Evolutionary conservation across 2,329 filamentous ascomycete genomes (phyloP), one percentile per base, ranked within the genome.

Genomic region (Ophiostoma ulmi): DNA sequence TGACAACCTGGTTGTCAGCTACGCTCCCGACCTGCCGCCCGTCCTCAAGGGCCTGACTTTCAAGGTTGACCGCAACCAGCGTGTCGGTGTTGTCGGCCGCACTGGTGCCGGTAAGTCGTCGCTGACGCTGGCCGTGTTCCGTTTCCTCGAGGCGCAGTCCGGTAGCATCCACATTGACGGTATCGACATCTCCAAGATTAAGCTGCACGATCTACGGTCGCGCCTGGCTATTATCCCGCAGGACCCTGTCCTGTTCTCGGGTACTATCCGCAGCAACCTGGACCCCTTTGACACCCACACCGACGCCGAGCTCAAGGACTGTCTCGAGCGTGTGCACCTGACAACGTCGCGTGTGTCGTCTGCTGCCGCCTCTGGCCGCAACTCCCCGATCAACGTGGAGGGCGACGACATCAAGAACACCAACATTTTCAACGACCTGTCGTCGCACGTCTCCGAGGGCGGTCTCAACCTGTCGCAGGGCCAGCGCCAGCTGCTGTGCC

Each of bases 21-120:
- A 95, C 76, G 91, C 91, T 0, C 81, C 86, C 0, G 90, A 92
- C 73, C 81, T 94, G 0, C 88, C 89, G 0, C 86, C 90, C 0
- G 89, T 93, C 0, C 81, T 94, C 1, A 91, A 87, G 77, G 88
- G 88, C 0, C 81, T 94, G 22, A 87, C 83, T 1, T 93, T 94
- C 78, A 81, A 80, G 17, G 85, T 93, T 14, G 83, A 87, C 58
- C 83, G 86, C 70, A 90, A 90, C 73, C 87, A 93, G 79, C 83
- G 91, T 17, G 81, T 94, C 20, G 91, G 91, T n/a, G 88, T 93
- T 3, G 88, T 94, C 5, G 91, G 91, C 13, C 87, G 91, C 20
- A 94, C 91, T 0, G 91, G 91, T 3, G 91, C 91, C 0, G 91
- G 91, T 71, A 94, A 94, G 79, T 92, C 90, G 0, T 91, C 89